Evolutionary conservation across 2,329 filamentous ascomycete genomes (phyloP).

Genomic region (Ophiocordyceps unilateralis): DNA sequence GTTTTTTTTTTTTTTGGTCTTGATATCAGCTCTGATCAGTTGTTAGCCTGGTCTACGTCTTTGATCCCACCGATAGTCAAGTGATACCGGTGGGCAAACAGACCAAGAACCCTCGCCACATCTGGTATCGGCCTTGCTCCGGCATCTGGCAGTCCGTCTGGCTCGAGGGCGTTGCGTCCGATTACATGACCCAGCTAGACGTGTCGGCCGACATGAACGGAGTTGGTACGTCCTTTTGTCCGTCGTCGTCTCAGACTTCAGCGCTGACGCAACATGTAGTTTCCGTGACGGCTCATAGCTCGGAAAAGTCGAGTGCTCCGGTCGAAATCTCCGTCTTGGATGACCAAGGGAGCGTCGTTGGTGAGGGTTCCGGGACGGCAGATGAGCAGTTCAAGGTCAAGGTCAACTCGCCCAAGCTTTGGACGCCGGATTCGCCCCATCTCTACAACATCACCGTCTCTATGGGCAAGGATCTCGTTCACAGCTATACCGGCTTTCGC

Average conservation of each 20-base stretch:
- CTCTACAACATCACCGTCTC: conserved; percentile 47
- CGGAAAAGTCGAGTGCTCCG: conserved; percentile 13
- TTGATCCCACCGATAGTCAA: conserved; percentile 46
- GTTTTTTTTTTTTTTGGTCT: background rate
- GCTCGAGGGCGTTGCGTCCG: conserved; percentile 43
- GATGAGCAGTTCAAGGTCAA: conserved; percentile 35
- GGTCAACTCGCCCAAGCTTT: conserved; percentile 37
- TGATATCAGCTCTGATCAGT: background rate
- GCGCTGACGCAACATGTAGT: conserved; percentile 18
- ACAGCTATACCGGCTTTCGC: conserved; percentile 53
- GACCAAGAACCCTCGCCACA: conserved; percentile 35
- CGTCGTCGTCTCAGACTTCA: background rate
- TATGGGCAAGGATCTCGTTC: conserved; percentile 31
- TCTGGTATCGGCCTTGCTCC: conserved; percentile 56
- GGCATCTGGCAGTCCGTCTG: conserved; percentile 63
- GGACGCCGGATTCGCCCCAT: conserved; percentile 45
- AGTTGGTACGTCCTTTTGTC: conserved; percentile 17
- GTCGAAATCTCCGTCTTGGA: conserved; percentile 20
- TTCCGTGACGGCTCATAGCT: conserved; percentile 35
- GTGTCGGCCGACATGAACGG: conserved; percentile 39
- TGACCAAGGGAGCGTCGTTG: conserved; percentile 21
- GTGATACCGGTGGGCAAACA: conserved; percentile 53
- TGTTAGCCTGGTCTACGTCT: conserved; percentile 42
- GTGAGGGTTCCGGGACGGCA: conserved; percentile 23
- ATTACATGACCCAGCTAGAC: conserved; percentile 41